Percentiles rank a stretch among this genome's conserved stretches.
Evolutionary conservation across 1,284 basidiomycete species (phyloP).

Genomic region (Ceratobasidium sp.): DNA sequence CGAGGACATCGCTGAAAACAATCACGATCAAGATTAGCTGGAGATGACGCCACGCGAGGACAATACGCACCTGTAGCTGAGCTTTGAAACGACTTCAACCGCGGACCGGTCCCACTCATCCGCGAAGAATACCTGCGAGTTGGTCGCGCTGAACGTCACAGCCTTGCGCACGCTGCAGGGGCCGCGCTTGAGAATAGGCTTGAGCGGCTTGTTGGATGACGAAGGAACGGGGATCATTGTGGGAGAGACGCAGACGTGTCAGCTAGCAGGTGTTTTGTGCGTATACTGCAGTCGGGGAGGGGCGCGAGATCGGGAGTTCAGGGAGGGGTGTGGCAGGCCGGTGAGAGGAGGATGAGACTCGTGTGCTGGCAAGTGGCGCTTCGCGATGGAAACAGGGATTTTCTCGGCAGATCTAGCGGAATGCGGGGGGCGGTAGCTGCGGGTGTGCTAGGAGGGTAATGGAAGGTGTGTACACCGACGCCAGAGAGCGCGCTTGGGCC

Average conservation of each 20-base stretch:
- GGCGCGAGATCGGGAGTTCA: neutral
- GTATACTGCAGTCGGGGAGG: neutral
- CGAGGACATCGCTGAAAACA: conserved; percentile 32
- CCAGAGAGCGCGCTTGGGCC: conserved; percentile 8
- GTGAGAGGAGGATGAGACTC: conserved; percentile 16
- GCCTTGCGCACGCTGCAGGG: conserved; percentile 19
- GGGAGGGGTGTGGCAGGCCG: conserved; percentile 3
- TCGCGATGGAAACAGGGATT: conserved; percentile 29
- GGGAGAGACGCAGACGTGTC: neutral
- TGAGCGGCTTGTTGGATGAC: conserved; percentile 21
- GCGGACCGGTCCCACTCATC: conserved; percentile 37
- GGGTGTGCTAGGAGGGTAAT: neutral
- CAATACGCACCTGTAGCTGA: conserved; percentile 39
- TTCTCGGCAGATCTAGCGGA: conserved; percentile 7
- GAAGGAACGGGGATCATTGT: conserved; percentile 21
- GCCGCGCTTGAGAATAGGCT: conserved; percentile 28
- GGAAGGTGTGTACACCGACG: neutral
- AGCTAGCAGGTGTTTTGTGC: neutral
- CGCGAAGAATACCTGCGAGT: conserved; percentile 39
- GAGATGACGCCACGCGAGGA: conserved; percentile 10
- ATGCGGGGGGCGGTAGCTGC: neutral
- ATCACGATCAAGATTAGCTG: conserved; percentile 14
- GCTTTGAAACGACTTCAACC: conserved; percentile 36
- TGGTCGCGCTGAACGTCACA: conserved; percentile 36
- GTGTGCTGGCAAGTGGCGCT: conserved; percentile 37